Evolutionary conservation across 768 basidiomycete genomes (phyloP).

Genomic region (Filobasidium floriforme): DNA sequence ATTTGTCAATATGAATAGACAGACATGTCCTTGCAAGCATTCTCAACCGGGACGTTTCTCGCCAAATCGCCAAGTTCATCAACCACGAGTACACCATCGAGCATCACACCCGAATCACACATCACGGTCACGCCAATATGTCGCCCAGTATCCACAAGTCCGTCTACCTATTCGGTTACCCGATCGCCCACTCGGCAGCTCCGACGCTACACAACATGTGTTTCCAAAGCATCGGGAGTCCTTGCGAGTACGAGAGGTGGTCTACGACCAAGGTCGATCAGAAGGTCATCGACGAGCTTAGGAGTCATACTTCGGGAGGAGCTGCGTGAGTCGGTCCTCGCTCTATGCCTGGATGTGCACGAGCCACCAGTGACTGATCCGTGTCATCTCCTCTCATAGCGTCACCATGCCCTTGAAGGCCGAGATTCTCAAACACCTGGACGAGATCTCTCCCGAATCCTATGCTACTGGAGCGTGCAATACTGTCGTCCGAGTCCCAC

Average conservation of each 20-base stretch:
- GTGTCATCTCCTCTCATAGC: not conserved
- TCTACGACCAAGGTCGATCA: conserved; percentile 18
- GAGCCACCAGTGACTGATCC: not conserved
- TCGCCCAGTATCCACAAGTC: not conserved
- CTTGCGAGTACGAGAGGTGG: conserved; percentile 17
- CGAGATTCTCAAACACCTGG: conserved; percentile 24
- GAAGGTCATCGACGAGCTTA: conserved; percentile 8
- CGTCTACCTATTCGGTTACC: conserved; percentile 29
- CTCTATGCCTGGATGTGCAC: no score
- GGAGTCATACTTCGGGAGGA: conserved; percentile 5
- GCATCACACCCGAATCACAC: no score
- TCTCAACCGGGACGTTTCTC: no score
- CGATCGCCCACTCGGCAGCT: conserved; percentile 25
- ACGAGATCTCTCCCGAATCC: conserved; percentile 24
- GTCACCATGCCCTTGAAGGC: conserved; percentile 36
- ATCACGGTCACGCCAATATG: not conserved
- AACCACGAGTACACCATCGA: no score
- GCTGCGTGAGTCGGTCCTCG: conserved; percentile 11
- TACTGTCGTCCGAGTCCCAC: conserved; percentile 26
- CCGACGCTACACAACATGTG: conserved; percentile 28
- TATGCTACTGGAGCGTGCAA: conserved; percentile 27
- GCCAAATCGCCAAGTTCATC: no score
- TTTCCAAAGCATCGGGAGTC: conserved; percentile 17
- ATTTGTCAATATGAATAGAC: no score
- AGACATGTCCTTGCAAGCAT: no score